phyloP scores from a whole-genome alignment of 306 rosid genomes.

The Inga laurina region DNA sequence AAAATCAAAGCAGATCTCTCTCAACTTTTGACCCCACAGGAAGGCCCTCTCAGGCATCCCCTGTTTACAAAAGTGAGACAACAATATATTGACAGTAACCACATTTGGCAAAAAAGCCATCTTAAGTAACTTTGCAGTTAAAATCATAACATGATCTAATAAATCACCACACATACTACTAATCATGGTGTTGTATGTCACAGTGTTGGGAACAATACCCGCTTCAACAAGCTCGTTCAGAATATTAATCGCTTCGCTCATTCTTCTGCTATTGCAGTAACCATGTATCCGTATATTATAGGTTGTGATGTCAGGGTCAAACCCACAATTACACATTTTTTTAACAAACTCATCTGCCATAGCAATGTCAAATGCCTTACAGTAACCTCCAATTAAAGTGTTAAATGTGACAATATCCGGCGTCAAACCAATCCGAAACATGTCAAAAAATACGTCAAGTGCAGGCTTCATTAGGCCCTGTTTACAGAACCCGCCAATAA shows the following conservation, averaged over 20 bases:
- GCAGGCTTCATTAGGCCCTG: conserved; percentile 73
- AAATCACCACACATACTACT: conserved; percentile 63
- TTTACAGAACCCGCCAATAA: conserved; percentile 68
- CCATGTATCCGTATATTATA: conserved; percentile 66
- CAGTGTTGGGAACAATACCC: conserved; percentile 63
- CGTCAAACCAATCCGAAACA: conserved; percentile 54
- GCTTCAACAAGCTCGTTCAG: conserved; percentile 64
- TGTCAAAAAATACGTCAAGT: conserved; percentile 50
- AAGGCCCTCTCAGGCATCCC: conserved; percentile 79
- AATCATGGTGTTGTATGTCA: conserved; percentile 70
- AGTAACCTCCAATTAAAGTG: conserved; percentile 71
- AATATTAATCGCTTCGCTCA: conserved; percentile 55
- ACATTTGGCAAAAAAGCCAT: conserved; percentile 69
- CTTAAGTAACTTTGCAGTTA: conserved; percentile 75
- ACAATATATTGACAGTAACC: conserved; percentile 58
- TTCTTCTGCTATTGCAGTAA: conserved; percentile 53
- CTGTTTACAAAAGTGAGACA: conserved; percentile 75
- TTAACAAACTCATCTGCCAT: conserved; percentile 54
- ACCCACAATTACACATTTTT: conserved; percentile 57
- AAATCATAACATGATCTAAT: conserved; percentile 63
- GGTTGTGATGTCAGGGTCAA: conserved; percentile 72
- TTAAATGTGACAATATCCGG: conserved; percentile 73
- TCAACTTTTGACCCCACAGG: conserved; percentile 74
- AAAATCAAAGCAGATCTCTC: conserved; percentile 51
- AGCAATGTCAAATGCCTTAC: conserved; percentile 67